Base-by-base conservation (phyloP, 1,139 yeast species). In the Meyerozyma sp. region DNA sequence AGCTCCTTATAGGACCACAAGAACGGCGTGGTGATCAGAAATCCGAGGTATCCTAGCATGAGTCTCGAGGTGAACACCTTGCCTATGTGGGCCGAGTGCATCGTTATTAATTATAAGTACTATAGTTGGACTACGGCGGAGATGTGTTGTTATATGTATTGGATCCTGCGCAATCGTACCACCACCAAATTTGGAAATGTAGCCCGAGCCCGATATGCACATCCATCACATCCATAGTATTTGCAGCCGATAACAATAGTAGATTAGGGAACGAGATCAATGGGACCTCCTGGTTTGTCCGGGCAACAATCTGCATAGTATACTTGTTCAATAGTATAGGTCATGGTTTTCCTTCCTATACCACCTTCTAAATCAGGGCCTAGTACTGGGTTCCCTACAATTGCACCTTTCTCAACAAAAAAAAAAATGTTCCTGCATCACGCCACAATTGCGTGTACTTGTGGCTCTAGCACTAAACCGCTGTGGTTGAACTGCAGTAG, bases 1-100 rank as follows among this genome's bases (percentile, higher is more conserved):
- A 71, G 54, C 47, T 73, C 77, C 48, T 64, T 68, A 51, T 72
- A 73, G 7, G 76, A 70, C 46, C 70, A 68, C 39, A 66, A 50
- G 45, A 73, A 73, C 5, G 78, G 78, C 39, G 67, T 49, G 10
- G 75, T 69, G 34, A 73, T 59, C 6, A 75, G 68, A 8, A 69
- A 44, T 3, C 73, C 67, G 52, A 73, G 65, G 54, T 73, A 73
- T 30, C 70, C 66, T 43, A 72, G 58, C 41, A 70, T 53, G 42
- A 70, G 54, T 34, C 37, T 34, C 26, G 37, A 34, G 5, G 26
- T 10, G 18, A 51, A 34, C 14, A 34, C 37, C n/a, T 21, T 34
- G 8, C 26, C 21, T 20, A 34, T 20, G 14, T 34, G 37, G 14
- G 21, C 21, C 11, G 34, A 64, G 58, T 23, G 72, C 61, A 9